Conservation (phyloP, 805 yeast genomes). For the Kurtzmaniella fragi region DNA sequence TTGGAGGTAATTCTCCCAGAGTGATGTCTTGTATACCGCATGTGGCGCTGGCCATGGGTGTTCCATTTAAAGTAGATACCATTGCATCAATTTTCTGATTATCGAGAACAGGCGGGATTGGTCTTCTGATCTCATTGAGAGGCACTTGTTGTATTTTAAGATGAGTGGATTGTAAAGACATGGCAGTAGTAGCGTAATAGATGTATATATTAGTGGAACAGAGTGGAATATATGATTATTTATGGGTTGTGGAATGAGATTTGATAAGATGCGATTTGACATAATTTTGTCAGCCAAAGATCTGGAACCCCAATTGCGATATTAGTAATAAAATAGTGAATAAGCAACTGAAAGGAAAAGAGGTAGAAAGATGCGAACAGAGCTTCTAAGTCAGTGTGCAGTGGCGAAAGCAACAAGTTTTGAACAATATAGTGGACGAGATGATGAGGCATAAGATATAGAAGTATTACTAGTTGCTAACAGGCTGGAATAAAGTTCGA, state of each 20-base stretch:
- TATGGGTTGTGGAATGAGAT: not conserved
- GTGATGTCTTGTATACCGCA: slow-evolving; percentile 45
- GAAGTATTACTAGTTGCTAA: no score
- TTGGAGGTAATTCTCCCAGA: slow-evolving; percentile 72
- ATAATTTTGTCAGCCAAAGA: not conserved
- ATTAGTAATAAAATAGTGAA: no score
- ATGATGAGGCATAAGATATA: no score
- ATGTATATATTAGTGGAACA: not conserved
- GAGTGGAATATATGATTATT: not conserved
- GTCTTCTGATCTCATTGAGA: slow-evolving; percentile 62
- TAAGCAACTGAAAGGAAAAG: no score
- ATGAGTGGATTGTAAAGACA: slow-evolving; percentile 68
- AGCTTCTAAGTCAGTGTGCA: no score
- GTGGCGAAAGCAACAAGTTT: no score
- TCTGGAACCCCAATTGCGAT: not conserved
- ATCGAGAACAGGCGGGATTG: slow-evolving; percentile 83
- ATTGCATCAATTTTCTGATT: slow-evolving; percentile 69
- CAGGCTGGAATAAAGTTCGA: no score
- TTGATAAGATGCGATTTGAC: no score
- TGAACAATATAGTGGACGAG: no score
- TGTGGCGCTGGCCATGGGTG: slow-evolving; percentile 60
- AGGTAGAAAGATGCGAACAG: no score
- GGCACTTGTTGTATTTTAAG: slow-evolving; percentile 59
- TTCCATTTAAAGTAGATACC: slow-evolving; percentile 65
- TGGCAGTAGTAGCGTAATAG: slow-evolving; percentile 12